Evolutionary conservation across 129 eudicot genomes (phyloP), one percentile per base, ranked within the genome.

Genomic region (Ambrosia trifida): DNA sequence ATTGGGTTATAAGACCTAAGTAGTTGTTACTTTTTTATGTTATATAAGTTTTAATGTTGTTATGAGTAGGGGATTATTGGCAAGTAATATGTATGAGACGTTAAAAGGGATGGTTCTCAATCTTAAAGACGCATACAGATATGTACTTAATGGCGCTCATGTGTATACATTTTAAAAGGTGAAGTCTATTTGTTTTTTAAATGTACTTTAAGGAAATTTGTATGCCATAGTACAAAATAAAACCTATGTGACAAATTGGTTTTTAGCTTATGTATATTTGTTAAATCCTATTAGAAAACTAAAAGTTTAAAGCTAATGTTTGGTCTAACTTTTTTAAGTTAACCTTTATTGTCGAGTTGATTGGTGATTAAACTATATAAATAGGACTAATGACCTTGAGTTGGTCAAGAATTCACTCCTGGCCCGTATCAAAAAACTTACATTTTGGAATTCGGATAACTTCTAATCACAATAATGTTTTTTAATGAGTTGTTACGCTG

Each of bases 91-190:
- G 95, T 83, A 84, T 32, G 88, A 89, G 57, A 92, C 96, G 14
- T 95, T 96, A 40, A 92, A 88, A 76, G 91, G 95, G 76, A 92
- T 92, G 45, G 91, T 86, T 13, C 44, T 72, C 30, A 92, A 92
- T 85, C 95, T 92, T 49, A 76, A 88, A 60, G 81, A 79, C 41
- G 70, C 88, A 71, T 88, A 65, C 41, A 96, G 98, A 16, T 70
- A 84, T 46, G 96, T 89, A 61, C 89, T 92, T 51, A 88, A 92
- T 72, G 98, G 98, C 70, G 96, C 96, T 24, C 80, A 96, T 30
- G 83, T 85, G 46, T 92, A 92, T 62, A 92, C 91, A 11, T 88
- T 24, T 86, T 49, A 78, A 96, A 54, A 92, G 96, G 98, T 80
- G 78, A 12, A 18, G 40, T 10, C 35, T 16, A 4, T 24, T 7